phyloP scores from a whole-genome alignment of 2,329 filamentous ascomycete species.

The Aspergillus sp. region DNA sequence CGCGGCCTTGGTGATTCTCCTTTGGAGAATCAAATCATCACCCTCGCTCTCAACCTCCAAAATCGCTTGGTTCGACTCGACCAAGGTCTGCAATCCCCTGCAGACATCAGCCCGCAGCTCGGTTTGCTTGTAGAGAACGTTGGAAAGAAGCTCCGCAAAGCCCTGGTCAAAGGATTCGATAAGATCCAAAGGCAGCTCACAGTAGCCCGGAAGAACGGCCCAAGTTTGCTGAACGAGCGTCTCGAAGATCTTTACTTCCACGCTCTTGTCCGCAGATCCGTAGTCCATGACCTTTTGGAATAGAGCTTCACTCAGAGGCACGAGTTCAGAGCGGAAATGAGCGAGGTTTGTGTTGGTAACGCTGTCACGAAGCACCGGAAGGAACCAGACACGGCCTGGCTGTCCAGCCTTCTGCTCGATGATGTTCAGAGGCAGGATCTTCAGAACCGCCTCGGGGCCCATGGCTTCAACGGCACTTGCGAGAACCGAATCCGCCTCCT shows the following conservation, averaged over 20 bases:
- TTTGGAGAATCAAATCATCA: slow-evolving; percentile 71
- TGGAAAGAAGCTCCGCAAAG: slow-evolving; percentile 87
- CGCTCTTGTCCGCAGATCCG: slow-evolving; percentile 77
- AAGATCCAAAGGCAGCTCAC: slow-evolving; percentile 81
- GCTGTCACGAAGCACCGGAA: slow-evolving; percentile 84
- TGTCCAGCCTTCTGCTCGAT: slow-evolving; percentile 70
- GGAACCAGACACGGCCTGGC: slow-evolving; percentile 86
- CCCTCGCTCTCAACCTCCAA: slow-evolving; percentile 62
- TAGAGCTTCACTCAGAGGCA: slow-evolving; percentile 83
- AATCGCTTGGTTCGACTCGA: slow-evolving; percentile 87
- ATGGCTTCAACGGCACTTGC: slow-evolving; percentile 83
- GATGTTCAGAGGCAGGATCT: slow-evolving; percentile 81
- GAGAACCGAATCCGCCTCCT: slow-evolving; percentile 87
- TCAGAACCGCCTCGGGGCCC: slow-evolving; percentile 79
- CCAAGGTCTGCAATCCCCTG: slow-evolving; percentile 75
- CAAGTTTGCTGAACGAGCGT: slow-evolving; percentile 94
- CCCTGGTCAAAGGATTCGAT: slow-evolving; percentile 71
- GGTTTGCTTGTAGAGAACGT: slow-evolving; percentile 86
- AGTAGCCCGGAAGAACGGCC: slow-evolving; percentile 91
- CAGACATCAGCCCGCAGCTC: slow-evolving; percentile 85
- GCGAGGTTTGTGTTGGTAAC: slow-evolving; percentile 81
- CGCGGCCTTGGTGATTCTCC: slow-evolving; percentile 67
- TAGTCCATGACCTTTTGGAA: slow-evolving; percentile 86
- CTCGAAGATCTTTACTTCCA: slow-evolving; percentile 97
- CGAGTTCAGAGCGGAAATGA: slow-evolving; percentile 81